Base-by-base conservation (phyloP, 805 yeast genomes). In the Saccharomycopsis fermentans region DNA sequence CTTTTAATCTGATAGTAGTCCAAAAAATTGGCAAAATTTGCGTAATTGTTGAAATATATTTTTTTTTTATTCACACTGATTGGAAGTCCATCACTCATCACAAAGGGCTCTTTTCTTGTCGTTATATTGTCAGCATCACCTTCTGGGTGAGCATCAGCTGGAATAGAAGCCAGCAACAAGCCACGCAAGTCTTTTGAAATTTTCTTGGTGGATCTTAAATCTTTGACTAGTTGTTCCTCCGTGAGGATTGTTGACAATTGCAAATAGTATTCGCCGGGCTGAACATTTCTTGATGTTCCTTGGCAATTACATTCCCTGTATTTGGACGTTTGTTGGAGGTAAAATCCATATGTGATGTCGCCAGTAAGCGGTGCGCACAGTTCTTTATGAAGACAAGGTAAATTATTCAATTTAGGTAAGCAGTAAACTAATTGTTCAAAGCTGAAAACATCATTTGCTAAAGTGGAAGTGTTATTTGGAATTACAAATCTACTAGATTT, bases 21-120 rank as follows among this genome's bases (percentile, higher is more conserved):
- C 50, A 59, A 50, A 9, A 48, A 52, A 35, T 47, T 19, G 5
- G 60, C 60, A 48, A 59, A 55, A 21, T 39, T 55, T 5, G 35
- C 48, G 24, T 56, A 55, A 36, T 32, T 36, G 6, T 51, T 21
- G 27, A 52, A 52, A 34, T 39, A 53, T n/a, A 24, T 24, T 19
- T 57, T 57, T 26, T 53, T 52, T 26, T 52, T 52, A 27, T 43
- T 21, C 26, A 43, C 26, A 24, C 50, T 43, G 12, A 43, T 43
- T 21, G 50, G 50, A 24, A 43, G 16, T 21, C 50, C 50, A 21
- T 43, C 50, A 16, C 50, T 43, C 50, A 43, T 43, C 8, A 43
- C 50, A 21, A 43, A 43, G 12, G 50, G 50, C 12, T 43, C 14
- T 21, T 43, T 43, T 24, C 29, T 21, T 12, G 29, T 43, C 12